These are phyloP conservation scores for Ogataea hybrid DNA, from an alignment of 1,139 yeast species.

Conservation along the genomic window DNA sequence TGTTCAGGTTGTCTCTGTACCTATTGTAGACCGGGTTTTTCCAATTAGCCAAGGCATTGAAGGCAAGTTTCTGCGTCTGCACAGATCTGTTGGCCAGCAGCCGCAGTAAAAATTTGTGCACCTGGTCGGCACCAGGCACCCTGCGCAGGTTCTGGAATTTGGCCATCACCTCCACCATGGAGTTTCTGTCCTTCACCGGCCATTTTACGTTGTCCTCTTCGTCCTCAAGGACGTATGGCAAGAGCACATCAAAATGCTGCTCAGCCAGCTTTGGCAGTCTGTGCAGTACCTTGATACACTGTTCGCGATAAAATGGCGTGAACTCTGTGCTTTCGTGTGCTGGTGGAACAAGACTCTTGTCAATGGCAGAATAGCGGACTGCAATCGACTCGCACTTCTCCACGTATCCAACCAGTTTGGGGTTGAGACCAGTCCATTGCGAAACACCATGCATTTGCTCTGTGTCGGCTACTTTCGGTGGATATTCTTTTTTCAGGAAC, in stretches of 20 bases:
- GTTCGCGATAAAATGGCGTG: constrained; percentile 43
- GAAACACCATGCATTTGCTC: constrained; percentile 15
- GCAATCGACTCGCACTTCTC: constrained; percentile 29
- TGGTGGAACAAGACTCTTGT: constrained; percentile 37
- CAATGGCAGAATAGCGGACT: constrained; percentile 28
- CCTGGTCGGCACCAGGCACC: constrained; percentile 48
- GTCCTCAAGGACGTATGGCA: constrained; percentile 52
- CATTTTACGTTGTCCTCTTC: constrained; percentile 38
- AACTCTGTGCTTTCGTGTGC: constrained; percentile 36
- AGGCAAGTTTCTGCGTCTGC: constrained; percentile 69
- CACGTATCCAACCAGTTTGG: constrained; percentile 36
- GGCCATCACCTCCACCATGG: constrained; percentile 59
- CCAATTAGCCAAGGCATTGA: constrained; percentile 69
- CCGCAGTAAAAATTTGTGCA: constrained; percentile 52
- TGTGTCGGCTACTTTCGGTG: constrained; percentile 15
- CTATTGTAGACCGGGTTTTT: constrained; percentile 56
- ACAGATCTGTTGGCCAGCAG: constrained; percentile 62
- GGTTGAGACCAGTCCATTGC: constrained; percentile 32
- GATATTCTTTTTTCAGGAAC: constrained; percentile 35
- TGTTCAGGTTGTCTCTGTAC: constrained; percentile 70
- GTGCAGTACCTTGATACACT: constrained; percentile 49
- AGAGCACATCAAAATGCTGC: constrained; percentile 49
- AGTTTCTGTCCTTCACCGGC: constrained; percentile 61
- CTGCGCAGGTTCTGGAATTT: constrained; percentile 63
- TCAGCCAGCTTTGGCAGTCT: constrained; percentile 69